Evolutionary conservation across 2,329 filamentous ascomycete species (phyloP).

Genomic region (Fusarium ambrosium): DNA sequence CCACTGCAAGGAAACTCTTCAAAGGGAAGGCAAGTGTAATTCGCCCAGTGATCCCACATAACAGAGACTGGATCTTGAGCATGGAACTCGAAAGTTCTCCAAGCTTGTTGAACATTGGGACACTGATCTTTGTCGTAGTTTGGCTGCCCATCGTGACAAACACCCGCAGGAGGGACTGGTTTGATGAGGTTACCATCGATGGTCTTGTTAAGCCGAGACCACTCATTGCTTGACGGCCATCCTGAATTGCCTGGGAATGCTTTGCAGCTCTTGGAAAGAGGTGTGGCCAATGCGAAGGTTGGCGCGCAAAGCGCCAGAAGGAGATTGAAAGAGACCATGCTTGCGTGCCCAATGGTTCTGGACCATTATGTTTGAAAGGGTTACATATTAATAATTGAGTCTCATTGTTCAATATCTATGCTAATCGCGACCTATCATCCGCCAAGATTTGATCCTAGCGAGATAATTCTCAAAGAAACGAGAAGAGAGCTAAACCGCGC

Average conservation of each 20-base stretch:
- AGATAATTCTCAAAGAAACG: neutral
- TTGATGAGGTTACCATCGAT: constrained; percentile 8
- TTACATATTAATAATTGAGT: neutral
- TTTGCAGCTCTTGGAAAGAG: constrained; percentile 13
- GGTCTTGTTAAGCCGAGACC: constrained; percentile 7
- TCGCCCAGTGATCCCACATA: constrained; percentile 55
- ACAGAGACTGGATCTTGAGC: constrained; percentile 27
- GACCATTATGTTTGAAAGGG: neutral
- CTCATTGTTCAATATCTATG: neutral
- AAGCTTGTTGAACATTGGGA: constrained; percentile 11
- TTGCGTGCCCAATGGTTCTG: neutral
- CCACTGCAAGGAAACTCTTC: constrained; percentile 49
- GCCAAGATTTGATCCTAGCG: neutral
- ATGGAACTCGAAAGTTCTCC: constrained; percentile 27
- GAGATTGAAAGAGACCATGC: neutral
- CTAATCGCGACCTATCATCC: neutral
- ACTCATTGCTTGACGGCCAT: constrained; percentile 11
- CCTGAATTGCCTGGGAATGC: neutral
- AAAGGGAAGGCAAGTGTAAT: constrained; percentile 61
- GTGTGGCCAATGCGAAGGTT: constrained; percentile 1
- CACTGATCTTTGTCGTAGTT: constrained; percentile 14
- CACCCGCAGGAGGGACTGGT: constrained; percentile 6
- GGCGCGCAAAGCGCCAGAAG: constrained; percentile 6
- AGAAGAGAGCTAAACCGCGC: neutral
- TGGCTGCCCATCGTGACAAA: constrained; percentile 13